These are phyloP conservation scores for Setaria italica DNA, from an alignment of 202 grass and related monocot species.

Conservation along the genomic window DNA sequence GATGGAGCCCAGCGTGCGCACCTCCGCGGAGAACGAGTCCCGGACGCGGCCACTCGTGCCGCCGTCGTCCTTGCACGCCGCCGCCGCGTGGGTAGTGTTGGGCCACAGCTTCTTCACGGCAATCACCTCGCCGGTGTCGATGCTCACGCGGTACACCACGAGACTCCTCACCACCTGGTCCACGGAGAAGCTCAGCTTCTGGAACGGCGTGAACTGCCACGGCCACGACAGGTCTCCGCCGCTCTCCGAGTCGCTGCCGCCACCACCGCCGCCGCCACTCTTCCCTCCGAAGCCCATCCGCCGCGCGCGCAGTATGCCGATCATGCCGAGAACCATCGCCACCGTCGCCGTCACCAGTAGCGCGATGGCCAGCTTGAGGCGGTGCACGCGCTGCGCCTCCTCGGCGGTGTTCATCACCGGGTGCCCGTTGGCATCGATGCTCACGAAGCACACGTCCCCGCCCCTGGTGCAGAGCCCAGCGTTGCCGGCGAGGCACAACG, in stretches of 20 bases:
- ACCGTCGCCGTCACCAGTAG: constrained; percentile 84
- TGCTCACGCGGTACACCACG: constrained; percentile 81
- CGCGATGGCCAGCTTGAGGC: constrained; percentile 75
- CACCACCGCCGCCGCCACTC: background rate
- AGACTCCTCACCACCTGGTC: constrained; percentile 85
- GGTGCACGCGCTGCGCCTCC: constrained; percentile 62
- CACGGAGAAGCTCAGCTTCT: constrained; percentile 91
- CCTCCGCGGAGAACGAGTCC: constrained; percentile 97
- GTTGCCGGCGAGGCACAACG: constrained; percentile 71
- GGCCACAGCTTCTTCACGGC: constrained; percentile 98
- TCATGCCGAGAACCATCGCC: constrained; percentile 84
- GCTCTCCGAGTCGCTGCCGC: constrained; percentile 50
- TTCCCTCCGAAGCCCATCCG: constrained; percentile 49
- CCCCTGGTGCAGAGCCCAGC: constrained; percentile 80
- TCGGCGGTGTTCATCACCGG: constrained; percentile 38
- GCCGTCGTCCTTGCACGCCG: constrained; percentile 45
- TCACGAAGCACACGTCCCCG: constrained; percentile 89
- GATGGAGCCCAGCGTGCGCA: constrained; percentile 84
- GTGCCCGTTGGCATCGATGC: constrained; percentile 55
- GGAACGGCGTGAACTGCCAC: constrained; percentile 98
- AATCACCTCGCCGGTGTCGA: constrained; percentile 90
- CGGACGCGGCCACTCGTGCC: constrained; percentile 48
- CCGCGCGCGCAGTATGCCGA: constrained; percentile 63
- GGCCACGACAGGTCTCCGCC: constrained; percentile 79
- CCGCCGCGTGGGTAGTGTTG: background rate